A percentile compares a stretch with the other conserved stretches of the same genome.
Conservation (phyloP, 2,329 filamentous ascomycete genomes). For the Myriangium duriaei region DNA sequence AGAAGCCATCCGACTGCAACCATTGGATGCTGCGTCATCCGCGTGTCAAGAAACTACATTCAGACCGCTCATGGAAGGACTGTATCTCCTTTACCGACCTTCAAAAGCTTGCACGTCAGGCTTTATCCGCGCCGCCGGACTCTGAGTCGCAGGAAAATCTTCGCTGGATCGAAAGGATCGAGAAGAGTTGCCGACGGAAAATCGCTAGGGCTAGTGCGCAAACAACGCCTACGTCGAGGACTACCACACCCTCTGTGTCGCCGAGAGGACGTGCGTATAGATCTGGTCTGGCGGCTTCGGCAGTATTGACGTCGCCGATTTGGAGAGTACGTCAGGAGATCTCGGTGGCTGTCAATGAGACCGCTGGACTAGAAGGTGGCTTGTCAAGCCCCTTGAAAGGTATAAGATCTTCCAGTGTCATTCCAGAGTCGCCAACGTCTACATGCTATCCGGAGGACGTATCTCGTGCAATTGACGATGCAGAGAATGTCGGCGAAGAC, state of each 20-base stretch:
- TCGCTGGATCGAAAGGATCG: slow-evolving; percentile 49
- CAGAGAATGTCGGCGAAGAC: too few relatives aligned
- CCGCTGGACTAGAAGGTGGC: too few relatives aligned
- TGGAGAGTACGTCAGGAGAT: too few relatives aligned
- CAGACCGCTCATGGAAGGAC: slow-evolving; percentile 58
- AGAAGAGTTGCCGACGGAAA: slow-evolving; percentile 25
- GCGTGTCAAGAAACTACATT: slow-evolving; percentile 61
- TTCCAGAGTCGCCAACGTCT: too few relatives aligned
- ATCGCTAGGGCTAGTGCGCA: slow-evolving; percentile 17
- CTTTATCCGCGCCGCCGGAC: slow-evolving; percentile 36
- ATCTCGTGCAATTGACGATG: too few relatives aligned
- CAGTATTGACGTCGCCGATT: too few relatives aligned
- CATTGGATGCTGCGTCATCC: slow-evolving; percentile 72
- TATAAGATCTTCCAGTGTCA: too few relatives aligned
- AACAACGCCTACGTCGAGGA: slow-evolving; percentile 13
- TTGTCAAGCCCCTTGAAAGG: too few relatives aligned
- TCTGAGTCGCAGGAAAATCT: slow-evolving; percentile 49
- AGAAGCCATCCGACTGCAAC: slow-evolving; percentile 53
- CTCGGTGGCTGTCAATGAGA: too few relatives aligned
- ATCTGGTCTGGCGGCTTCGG: too few relatives aligned
- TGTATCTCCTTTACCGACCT: slow-evolving; percentile 57
- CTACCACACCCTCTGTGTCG: not conserved
- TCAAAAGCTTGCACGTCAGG: slow-evolving; percentile 50
- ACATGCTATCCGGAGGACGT: too few relatives aligned
- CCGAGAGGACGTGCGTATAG: not conserved